phyloP scores from a whole-genome alignment of 192 early-diverging fungal genomes.

The Coemansia sp. region DNA sequence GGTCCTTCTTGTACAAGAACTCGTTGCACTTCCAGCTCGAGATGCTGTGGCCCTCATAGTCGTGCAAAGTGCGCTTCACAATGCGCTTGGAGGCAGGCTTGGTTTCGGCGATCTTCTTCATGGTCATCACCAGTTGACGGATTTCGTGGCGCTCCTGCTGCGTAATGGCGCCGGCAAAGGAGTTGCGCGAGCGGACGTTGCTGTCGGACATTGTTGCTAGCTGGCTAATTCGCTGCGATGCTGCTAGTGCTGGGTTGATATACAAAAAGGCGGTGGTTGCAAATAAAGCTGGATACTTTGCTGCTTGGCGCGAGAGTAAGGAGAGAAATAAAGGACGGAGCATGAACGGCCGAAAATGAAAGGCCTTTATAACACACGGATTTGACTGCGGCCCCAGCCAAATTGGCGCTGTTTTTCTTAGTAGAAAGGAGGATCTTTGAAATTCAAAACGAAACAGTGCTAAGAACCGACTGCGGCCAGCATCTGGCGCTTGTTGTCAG shows the following conservation, averaged over 20 bases:
- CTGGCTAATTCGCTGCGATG: background rate
- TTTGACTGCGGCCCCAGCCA: background rate
- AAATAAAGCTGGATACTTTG: background rate
- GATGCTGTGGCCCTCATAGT: slow-evolving; percentile 27
- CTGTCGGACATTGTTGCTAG: background rate
- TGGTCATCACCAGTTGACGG: slow-evolving; percentile 30
- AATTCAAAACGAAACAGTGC: background rate
- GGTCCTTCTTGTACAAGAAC: slow-evolving; percentile 67
- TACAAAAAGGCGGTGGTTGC: background rate
- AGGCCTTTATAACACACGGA: background rate
- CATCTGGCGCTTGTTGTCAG: too few species aligned
- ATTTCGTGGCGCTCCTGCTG: slow-evolving; percentile 27
- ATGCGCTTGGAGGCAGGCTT: slow-evolving; percentile 35
- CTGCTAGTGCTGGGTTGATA: background rate
- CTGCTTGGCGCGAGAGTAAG: background rate
- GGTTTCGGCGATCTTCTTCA: slow-evolving; percentile 17
- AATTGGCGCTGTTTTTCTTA: background rate
- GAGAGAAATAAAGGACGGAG: background rate
- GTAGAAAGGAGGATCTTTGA: too few species aligned
- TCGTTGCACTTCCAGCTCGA: slow-evolving; percentile 73
- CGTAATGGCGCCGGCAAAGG: slow-evolving; percentile 13
- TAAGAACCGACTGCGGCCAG: background rate
- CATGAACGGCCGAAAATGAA: background rate
- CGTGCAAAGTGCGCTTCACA: slow-evolving; percentile 30
- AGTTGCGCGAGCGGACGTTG: background rate